Evolutionary conservation across 192 early-diverging fungal species (phyloP).

Genomic region (Podila verticillata): DNA sequence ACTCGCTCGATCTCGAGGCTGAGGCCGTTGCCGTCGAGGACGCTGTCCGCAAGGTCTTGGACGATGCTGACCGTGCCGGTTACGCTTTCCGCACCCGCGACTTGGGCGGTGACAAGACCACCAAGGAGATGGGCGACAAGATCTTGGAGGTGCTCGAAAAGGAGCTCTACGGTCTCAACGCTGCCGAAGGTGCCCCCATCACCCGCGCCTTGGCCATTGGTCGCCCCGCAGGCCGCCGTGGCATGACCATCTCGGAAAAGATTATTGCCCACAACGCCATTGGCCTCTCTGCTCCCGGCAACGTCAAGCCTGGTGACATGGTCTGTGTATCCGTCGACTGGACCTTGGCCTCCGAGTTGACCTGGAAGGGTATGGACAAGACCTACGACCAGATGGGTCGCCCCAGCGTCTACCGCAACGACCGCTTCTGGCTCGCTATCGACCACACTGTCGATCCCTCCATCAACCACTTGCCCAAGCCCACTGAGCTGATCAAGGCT

Average conservation of each 20-base stretch:
- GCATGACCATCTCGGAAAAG: slow-evolving; percentile 82
- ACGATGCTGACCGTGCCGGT: slow-evolving; percentile 75
- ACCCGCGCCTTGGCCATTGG: slow-evolving; percentile 48
- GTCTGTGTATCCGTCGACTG: slow-evolving; percentile 84
- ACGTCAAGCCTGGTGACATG: slow-evolving; percentile 82
- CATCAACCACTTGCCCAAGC: slow-evolving; percentile 77
- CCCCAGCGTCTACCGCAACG: slow-evolving; percentile 78
- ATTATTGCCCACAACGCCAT: slow-evolving; percentile 82
- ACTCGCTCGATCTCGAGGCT: slow-evolving; percentile 89
- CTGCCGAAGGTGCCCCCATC: slow-evolving; percentile 41
- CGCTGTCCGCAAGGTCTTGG: slow-evolving; percentile 91
- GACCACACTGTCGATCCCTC: slow-evolving; percentile 84
- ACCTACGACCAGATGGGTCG: slow-evolving; percentile 82
- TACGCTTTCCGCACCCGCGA: slow-evolving; percentile 89
- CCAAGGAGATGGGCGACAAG: slow-evolving; percentile 93
- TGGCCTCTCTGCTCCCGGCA: slow-evolving; percentile 69
- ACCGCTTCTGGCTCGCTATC: slow-evolving; percentile 85
- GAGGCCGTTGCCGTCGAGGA: slow-evolving; percentile 94
- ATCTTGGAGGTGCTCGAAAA: slow-evolving; percentile 76
- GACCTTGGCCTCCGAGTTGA: slow-evolving; percentile 83
- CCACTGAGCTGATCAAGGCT: slow-evolving; percentile 71
- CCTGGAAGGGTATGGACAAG: slow-evolving; percentile 91
- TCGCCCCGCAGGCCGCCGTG: slow-evolving; percentile 66
- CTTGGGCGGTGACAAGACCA: slow-evolving; percentile 85
- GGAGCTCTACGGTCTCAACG: slow-evolving; percentile 66